Percentiles rank a stretch among this genome's conserved stretches.
Conservation (phyloP, 345 rosid species). For the Rhizophora apiculata region DNA sequence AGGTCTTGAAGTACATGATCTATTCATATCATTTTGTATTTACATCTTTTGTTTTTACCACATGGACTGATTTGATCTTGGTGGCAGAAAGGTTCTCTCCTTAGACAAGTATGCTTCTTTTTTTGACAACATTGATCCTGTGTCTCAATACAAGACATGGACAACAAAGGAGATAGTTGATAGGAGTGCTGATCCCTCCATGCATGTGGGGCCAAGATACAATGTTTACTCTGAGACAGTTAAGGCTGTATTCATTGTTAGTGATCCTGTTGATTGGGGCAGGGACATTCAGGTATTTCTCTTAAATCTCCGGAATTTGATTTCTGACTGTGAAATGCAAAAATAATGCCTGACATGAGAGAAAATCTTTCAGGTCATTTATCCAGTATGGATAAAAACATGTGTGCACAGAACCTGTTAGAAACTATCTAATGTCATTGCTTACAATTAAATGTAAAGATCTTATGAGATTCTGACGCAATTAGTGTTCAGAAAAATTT, state of each 20-base stretch:
- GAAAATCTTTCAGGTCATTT: not conserved
- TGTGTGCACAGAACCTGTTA: too few relatives aligned
- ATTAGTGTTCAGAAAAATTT: too few relatives aligned
- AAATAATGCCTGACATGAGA: not conserved
- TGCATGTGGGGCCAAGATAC: slow-evolving; percentile 10
- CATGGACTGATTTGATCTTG: slow-evolving; percentile 9
- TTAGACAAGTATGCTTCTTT: slow-evolving; percentile 43
- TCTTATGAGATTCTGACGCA: not conserved
- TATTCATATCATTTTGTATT: not conserved
- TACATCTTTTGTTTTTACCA: slow-evolving; percentile 1
- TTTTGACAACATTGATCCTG: slow-evolving; percentile 46
- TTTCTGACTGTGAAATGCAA: not conserved
- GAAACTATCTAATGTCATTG: not conserved
- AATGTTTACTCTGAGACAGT: slow-evolving; percentile 30
- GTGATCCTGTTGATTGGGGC: slow-evolving; percentile 58
- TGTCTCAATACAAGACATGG: slow-evolving; percentile 45
- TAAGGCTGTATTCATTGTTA: slow-evolving; percentile 42
- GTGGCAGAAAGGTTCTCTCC: slow-evolving; percentile 44
- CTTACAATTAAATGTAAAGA: not conserved
- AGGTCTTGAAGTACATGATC: not conserved
- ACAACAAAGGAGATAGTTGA: slow-evolving; percentile 17
- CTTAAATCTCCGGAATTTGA: too few relatives aligned
- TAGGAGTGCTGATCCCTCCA: slow-evolving; percentile 2
- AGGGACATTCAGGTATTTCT: slow-evolving; percentile 45
- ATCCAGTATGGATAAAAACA: too few relatives aligned